Base-by-base conservation (phyloP, 176 grass and related monocot species). In the Hsuehochloa calcarea region DNA sequence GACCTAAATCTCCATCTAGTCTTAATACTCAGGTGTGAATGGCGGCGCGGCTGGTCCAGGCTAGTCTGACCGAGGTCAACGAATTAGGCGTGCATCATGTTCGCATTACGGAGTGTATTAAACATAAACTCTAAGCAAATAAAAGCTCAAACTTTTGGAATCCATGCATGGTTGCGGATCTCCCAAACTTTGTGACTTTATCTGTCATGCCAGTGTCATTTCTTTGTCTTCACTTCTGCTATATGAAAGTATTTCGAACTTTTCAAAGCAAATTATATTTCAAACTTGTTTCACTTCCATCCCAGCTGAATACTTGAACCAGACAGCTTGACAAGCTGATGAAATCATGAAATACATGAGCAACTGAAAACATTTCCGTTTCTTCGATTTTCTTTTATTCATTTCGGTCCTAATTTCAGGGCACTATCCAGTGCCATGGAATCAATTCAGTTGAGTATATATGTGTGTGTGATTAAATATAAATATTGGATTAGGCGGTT, bases 71-170 rank as follows among this genome's bases (percentile, higher is more conserved):
- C 17, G 26, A 77, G 67, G 84, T 79, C 80, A 79, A 71, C 89
- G 79, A 68, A 83, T 90, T 90, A 87, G 89, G 89, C 84, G 1
- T 3, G 52, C 49, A 7, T 40, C 79, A 83, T 86, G 78, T 78
- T 85, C 72, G 54, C 64, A 64, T 69, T 27, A 79, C 37, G 54
- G 9, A 27, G 10, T 46, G 29, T 52, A 58, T 40, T 80, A 75
- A 50, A 35, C 68, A 74, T 74, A 11, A 52, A 56, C 65, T 77
- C 10, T 34, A 82, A 86, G 72, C 26, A 66, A 83, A 74, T 74
- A n/a, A 74, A 83, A 45, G 22, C 8, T 55, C 35, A 7, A 45
- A 6, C 45, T 82, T 77, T 46, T 29, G 78, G 43, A 70, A 4
- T 43, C 74, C n/a, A 10, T 80, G 31, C 31, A 10, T 85, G 31